Conservation (phyloP, 106 monocot genomes). For the Chionographis japonica region DNA sequence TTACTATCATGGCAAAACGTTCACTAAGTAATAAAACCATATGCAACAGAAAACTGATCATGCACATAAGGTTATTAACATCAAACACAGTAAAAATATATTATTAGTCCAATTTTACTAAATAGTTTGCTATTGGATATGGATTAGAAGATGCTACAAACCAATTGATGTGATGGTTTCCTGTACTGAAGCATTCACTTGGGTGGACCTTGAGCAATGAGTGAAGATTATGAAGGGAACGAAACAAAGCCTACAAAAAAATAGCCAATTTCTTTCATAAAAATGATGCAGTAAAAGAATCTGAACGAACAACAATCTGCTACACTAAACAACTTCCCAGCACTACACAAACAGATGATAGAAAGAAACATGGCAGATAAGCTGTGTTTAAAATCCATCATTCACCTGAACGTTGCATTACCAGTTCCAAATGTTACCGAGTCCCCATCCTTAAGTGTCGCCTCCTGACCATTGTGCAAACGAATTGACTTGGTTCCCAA, state of each 20-base stretch:
- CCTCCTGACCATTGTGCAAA: constrained; percentile 45
- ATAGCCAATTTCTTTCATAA: background rate
- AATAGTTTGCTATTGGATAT: too few species aligned
- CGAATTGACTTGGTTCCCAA: constrained; percentile 36
- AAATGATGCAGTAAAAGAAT: background rate
- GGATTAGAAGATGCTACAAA: constrained; percentile 22
- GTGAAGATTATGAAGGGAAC: constrained; percentile 42
- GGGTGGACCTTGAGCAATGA: constrained; percentile 17
- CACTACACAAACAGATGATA: background rate
- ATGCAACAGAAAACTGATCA: too few species aligned
- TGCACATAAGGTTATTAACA: too few species aligned
- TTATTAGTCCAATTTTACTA: background rate
- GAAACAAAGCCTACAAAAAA: constrained; percentile 59
- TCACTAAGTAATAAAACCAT: too few species aligned
- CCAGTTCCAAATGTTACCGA: constrained; percentile 84
- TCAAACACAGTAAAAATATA: background rate
- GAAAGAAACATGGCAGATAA: background rate
- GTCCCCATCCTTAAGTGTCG: constrained; percentile 48
- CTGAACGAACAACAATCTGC: background rate
- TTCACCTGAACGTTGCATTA: constrained; percentile 85
- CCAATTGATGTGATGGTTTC: constrained; percentile 62
- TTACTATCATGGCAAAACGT: too few species aligned
- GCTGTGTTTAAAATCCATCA: background rate
- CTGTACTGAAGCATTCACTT: constrained; percentile 33
- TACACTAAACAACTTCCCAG: background rate